Evolutionary conservation across 352 stramenopile genomes (phyloP).

Genomic region (Phytophthora meadii): DNA sequence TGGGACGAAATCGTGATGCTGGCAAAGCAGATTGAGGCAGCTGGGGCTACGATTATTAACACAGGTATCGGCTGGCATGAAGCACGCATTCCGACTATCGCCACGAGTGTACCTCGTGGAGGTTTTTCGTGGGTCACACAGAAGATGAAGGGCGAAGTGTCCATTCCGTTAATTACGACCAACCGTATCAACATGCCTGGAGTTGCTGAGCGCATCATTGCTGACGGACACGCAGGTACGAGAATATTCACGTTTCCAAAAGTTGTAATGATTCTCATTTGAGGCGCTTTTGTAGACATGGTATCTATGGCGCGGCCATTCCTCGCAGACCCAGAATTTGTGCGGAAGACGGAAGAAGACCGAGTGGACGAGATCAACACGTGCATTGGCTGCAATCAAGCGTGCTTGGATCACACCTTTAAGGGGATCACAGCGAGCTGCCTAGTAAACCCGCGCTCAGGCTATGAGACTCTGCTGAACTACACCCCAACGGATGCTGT

Average conservation of each 20-base stretch:
- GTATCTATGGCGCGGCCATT: conserved; percentile 93
- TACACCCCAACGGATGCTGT: conserved; percentile 57
- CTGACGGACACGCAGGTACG: conserved; percentile 71
- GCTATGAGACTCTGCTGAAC: conserved; percentile 95
- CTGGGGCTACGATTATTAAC: conserved; percentile 97
- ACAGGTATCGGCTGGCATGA: conserved; percentile 99
- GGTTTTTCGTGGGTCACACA: conserved; percentile 96
- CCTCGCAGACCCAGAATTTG: conserved; percentile 95
- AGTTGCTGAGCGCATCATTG: conserved; percentile 91
- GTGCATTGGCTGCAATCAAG: conserved; percentile 97
- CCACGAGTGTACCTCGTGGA: conserved; percentile 94
- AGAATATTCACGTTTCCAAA: background rate
- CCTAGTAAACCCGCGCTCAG: conserved; percentile 96
- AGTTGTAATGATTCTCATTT: background rate
- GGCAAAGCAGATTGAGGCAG: conserved; percentile 91
- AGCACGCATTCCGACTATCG: conserved; percentile 97
- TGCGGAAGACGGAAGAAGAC: conserved; percentile 92
- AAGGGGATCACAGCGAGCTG: conserved; percentile 94
- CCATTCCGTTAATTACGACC: conserved; percentile 95
- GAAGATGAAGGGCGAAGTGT: conserved; percentile 89
- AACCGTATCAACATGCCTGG: conserved; percentile 98
- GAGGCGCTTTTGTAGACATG: conserved; percentile 50
- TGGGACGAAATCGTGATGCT: conserved; percentile 92
- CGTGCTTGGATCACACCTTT: conserved; percentile 98
- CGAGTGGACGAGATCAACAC: conserved; percentile 97